These are phyloP conservation scores for Heteromeles arbutifolia DNA, from an alignment of 306 rosid species.

Conservation along the genomic window DNA sequence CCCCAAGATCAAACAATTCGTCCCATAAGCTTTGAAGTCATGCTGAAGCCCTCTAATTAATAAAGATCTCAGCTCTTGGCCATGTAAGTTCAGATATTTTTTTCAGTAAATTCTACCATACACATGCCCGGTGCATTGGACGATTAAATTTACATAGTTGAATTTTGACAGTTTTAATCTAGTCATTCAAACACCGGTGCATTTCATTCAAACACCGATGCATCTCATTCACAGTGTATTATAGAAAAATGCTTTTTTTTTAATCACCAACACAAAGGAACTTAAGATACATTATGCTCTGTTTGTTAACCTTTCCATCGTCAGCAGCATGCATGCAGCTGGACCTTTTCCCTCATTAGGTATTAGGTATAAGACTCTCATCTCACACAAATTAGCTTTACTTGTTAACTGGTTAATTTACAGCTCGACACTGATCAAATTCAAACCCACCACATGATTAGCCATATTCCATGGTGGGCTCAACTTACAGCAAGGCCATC, in stretches of 20 bases:
- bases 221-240: neutral
- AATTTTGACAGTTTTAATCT: no score
- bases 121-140: neutral
- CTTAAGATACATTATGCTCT: neutral
- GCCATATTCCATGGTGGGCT: constrained; percentile 28
- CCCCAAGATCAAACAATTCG: neutral
- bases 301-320: neutral
- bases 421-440: neutral
- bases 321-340: constrained; percentile 1
- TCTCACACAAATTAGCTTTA: neutral
- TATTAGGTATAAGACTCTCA: neutral
- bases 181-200: neutral
- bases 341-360: neutral
- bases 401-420: neutral
- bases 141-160: no score
- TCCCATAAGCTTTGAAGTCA: neutral
- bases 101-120: no score
- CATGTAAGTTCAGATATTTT: no score
- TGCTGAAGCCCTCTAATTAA: neutral
- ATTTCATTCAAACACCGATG: neutral
- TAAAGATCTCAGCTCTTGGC: no score
- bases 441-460: constrained; percentile 14
- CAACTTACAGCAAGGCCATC: constrained; percentile 36
- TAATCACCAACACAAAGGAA: neutral
- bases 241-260: no score